These are phyloP conservation scores for Colletotrichum sp. DNA, from an alignment of 2,329 filamentous ascomycete species.

Conservation along the genomic window DNA sequence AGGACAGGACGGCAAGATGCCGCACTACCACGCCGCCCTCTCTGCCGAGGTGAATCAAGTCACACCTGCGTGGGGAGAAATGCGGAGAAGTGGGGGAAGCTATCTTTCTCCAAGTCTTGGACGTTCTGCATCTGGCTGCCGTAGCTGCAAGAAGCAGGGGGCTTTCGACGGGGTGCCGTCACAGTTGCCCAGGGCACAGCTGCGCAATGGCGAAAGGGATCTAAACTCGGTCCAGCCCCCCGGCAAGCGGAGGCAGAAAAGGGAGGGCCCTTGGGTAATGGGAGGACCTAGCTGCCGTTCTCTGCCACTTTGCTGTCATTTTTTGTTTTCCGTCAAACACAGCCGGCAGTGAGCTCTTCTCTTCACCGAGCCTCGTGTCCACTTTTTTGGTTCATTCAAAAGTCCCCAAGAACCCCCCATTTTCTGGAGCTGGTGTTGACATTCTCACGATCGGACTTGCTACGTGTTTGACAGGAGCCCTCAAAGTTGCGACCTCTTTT, in stretches of 20 bases:
- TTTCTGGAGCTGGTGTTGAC: neutral
- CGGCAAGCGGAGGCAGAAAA: neutral
- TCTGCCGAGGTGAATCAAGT: conserved; percentile 12
- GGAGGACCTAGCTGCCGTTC: neutral
- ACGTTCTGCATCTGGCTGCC: neutral
- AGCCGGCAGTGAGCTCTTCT: neutral
- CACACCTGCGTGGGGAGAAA: conserved; percentile 7
- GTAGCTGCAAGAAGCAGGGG: neutral
- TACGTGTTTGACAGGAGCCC: neutral
- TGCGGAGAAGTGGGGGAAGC: conserved; percentile 20
- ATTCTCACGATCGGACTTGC: neutral
- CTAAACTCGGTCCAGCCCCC: conserved; percentile 6
- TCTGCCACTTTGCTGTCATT: neutral
- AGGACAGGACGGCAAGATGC: conserved; percentile 3
- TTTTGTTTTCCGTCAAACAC: neutral
- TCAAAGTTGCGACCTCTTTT: neutral
- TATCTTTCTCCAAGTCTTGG: conserved; percentile 14
- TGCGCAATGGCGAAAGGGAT: conserved; percentile 8
- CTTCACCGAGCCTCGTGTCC: neutral
- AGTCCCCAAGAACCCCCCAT: neutral
- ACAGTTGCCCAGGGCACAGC: conserved; percentile 2
- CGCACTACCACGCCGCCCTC: neutral
- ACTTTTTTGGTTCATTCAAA: conserved; percentile 10
- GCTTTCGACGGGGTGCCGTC: neutral
- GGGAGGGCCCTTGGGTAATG: neutral